phyloP scores from a whole-genome alignment of 1,284 basidiomycete genomes.

The Gymnopus androsaceus region DNA sequence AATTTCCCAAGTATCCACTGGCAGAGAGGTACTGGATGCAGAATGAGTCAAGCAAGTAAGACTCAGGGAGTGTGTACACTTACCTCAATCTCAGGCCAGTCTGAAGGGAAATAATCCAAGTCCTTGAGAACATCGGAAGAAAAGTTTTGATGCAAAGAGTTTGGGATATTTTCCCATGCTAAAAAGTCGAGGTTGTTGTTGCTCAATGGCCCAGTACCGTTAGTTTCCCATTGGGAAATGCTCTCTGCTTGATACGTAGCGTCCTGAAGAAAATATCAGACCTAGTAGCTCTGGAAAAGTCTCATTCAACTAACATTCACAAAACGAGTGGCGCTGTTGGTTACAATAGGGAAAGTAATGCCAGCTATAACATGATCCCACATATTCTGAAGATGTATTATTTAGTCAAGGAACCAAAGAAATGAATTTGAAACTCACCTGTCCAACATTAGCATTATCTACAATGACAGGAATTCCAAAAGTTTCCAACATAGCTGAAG shows the following conservation, averaged over 20 bases:
- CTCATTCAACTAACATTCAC: neutral
- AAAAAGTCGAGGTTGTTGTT: neutral
- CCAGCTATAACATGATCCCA: neutral
- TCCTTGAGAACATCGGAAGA: too few species aligned
- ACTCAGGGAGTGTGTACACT: neutral
- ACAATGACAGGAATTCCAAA: neutral
- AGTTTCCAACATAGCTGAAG: neutral
- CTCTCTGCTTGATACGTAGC: neutral
- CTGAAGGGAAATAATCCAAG: neutral
- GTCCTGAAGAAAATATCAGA: neutral
- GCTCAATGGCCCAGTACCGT: neutral
- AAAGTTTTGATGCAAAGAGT: neutral
- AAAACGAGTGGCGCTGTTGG: neutral
- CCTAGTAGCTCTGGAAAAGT: neutral
- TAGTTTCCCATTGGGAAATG: neutral
- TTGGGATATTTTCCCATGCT: neutral
- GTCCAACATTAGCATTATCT: constrained; percentile 2
- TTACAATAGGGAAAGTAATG: neutral
- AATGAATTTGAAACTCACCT: neutral
- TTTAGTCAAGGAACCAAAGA: neutral
- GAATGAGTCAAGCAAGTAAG: neutral
- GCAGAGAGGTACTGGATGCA: neutral
- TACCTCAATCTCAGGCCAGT: neutral
- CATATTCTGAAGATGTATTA: neutral
- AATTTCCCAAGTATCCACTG: neutral